These are phyloP conservation scores for Aureococcus anophagefferens DNA, from an alignment of 108 stramenopile species.

Conservation along the genomic window DNA sequence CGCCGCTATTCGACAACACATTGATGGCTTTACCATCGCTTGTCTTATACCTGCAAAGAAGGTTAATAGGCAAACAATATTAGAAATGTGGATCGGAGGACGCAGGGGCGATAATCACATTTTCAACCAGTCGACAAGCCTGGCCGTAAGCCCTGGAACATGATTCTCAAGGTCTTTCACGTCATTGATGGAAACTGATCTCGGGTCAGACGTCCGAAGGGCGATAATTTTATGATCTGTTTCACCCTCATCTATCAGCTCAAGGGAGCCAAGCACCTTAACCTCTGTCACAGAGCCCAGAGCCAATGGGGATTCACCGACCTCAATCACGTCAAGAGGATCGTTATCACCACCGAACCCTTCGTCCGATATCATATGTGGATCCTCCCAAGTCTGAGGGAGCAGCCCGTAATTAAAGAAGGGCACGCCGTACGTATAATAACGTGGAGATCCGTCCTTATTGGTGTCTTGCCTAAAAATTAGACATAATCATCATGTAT, in stretches of 20 bases:
- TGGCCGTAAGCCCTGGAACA: slow-evolving; percentile 67
- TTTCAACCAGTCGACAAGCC: slow-evolving; percentile 84
- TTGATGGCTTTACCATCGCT: slow-evolving; percentile 88
- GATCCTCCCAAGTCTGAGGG: slow-evolving; percentile 98
- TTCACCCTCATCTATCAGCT: slow-evolving; percentile 93
- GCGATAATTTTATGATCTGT: slow-evolving; percentile 94
- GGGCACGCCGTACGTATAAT: slow-evolving; percentile 90
- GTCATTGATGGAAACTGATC: slow-evolving; percentile 47
- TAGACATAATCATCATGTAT: too few relatives aligned
- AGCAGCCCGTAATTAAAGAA: slow-evolving; percentile 96
- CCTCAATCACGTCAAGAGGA: slow-evolving; percentile 91
- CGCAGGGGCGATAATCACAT: too few relatives aligned
- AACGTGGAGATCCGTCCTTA: slow-evolving; percentile 81
- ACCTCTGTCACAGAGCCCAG: slow-evolving; percentile 85
- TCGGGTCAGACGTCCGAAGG: slow-evolving; percentile 64
- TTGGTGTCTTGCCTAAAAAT: slow-evolving; percentile 90
- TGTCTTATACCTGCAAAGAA: too few relatives aligned
- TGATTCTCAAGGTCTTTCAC: slow-evolving; percentile 69
- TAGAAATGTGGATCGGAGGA: too few relatives aligned
- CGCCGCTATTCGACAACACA: slow-evolving; percentile 59
- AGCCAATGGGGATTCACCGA: slow-evolving; percentile 63
- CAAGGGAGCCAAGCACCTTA: slow-evolving; percentile 83
- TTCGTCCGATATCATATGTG: slow-evolving; percentile 44
- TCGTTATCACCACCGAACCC: slow-evolving; percentile 95
- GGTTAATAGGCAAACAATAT: too few relatives aligned